These are phyloP conservation scores for Eruca vesicaria DNA, from an alignment of 441 rosid species.

Conservation along the genomic window DNA sequence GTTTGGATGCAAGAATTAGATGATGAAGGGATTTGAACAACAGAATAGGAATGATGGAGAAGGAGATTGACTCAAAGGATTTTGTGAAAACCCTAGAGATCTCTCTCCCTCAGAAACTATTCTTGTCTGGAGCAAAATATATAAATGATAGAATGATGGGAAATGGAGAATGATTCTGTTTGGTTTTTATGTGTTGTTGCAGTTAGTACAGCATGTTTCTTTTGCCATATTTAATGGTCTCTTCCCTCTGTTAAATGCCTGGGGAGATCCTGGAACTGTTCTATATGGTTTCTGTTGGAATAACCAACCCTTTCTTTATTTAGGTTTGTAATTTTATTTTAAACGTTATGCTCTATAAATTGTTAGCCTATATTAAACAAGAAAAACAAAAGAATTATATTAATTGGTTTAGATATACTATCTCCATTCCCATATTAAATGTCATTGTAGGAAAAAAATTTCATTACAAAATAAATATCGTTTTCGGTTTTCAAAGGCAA, in stretches of 20 bases:
- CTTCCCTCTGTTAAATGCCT: constrained; percentile 9
- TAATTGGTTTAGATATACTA: neutral
- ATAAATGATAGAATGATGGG: neutral
- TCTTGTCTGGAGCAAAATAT: neutral
- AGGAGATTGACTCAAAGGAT: neutral
- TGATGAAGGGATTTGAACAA: neutral
- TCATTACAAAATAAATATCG: too few species aligned
- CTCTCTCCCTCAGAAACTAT: neutral
- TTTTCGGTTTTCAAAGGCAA: too few species aligned
- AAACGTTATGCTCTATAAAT: neutral
- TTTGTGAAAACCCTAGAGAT: neutral
- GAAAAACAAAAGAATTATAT: neutral
- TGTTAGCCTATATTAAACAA: neutral
- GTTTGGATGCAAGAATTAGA: neutral
- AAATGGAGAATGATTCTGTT: constrained; percentile 9
- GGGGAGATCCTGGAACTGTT: constrained; percentile 4
- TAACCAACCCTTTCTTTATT: constrained; percentile 15
- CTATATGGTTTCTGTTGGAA: constrained; percentile 12
- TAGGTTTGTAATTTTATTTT: neutral
- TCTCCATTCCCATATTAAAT: too few species aligned
- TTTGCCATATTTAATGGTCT: constrained; percentile 7
- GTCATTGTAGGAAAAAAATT: too few species aligned
- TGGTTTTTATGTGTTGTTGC: constrained; percentile 2
- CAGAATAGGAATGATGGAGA: neutral
- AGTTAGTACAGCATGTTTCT: constrained; percentile 12